Conservation (phyloP, 345 rosid species). For the Brassica incana region DNA sequence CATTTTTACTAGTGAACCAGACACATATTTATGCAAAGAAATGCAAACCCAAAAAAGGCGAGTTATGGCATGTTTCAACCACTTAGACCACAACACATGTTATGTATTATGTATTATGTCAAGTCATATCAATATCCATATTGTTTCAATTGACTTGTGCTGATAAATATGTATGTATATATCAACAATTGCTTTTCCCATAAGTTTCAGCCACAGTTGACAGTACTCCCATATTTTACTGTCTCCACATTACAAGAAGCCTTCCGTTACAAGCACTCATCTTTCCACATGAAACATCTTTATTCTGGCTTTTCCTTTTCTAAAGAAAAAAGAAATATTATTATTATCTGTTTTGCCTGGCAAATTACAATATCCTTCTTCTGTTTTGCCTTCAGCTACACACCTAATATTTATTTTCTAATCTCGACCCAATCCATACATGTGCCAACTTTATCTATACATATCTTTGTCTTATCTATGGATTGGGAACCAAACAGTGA, state of each 20-base stretch:
- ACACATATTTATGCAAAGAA: not conserved
- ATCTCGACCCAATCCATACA: conserved; percentile 25
- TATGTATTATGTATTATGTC: not conserved
- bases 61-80: not conserved
- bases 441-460: conserved; percentile 25
- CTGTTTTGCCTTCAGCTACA: conserved; percentile 39
- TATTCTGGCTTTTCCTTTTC: conserved; percentile 25
- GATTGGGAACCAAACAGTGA: conserved; percentile 34
- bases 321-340: not conserved
- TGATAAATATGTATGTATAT: not conserved
- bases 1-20: not conserved
- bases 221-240: conserved; percentile 32
- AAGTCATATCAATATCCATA: not conserved
- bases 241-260: conserved; percentile 42
- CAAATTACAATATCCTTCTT: conserved; percentile 9
- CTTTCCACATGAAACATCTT: conserved; percentile 28
- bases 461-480: conserved; percentile 33
- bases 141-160: not conserved
- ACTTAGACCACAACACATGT: not conserved
- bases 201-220: conserved; percentile 31
- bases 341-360: conserved; percentile 8
- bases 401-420: conserved; percentile 23
- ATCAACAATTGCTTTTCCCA: conserved; percentile 31
- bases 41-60: not conserved
- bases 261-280: conserved; percentile 34